A percentile compares a stretch with the other conserved stretches of the same genome.
These are phyloP conservation scores for Calonectria naviculata DNA, from an alignment of 2,329 filamentous ascomycete species.

Conservation along the genomic window DNA sequence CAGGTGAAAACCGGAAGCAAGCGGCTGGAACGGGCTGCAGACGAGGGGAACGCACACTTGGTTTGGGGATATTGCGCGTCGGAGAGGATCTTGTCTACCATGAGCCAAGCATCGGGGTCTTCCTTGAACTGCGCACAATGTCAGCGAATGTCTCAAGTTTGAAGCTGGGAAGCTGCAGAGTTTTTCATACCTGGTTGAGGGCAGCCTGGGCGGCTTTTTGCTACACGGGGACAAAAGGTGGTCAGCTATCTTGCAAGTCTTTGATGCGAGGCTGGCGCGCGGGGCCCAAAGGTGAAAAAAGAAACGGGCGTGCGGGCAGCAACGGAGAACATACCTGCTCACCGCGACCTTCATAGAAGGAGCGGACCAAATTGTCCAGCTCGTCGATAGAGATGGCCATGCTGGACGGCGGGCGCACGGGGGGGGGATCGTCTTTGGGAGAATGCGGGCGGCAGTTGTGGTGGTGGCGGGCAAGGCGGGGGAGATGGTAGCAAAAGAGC, in stretches of 20 bases:
- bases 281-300: conserved; percentile 29
- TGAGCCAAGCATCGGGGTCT: conserved; percentile 96
- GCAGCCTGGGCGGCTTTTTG: conserved; percentile 96
- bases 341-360: conserved; percentile 97
- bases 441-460: conserved; percentile 35
- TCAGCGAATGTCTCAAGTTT: conserved; percentile 24
- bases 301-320: conserved; percentile 5
- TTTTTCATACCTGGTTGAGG: conserved; percentile 82
- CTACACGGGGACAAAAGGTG: conserved; percentile 62
- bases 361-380: conserved; percentile 94
- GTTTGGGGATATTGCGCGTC: conserved; percentile 94
- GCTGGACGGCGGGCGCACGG: conserved; percentile 44
- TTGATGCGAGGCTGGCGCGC: conserved; percentile 29
- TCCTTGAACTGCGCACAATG: conserved; percentile 84
- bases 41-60: conserved; percentile 76
- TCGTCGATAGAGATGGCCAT: conserved; percentile 86
- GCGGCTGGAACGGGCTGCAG: conserved; percentile 25
- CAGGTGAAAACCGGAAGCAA: background rate
- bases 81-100: conserved; percentile 96
- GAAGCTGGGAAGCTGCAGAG: background rate
- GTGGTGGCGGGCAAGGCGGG: conserved; percentile 45
- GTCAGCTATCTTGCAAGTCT: conserved; percentile 30
- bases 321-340: conserved; percentile 75
- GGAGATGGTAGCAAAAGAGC: conserved; percentile 41
- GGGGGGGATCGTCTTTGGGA: conserved; percentile 41